phyloP scores from a whole-genome alignment of 768 basidiomycete species.

The Tricholoma sp. region DNA sequence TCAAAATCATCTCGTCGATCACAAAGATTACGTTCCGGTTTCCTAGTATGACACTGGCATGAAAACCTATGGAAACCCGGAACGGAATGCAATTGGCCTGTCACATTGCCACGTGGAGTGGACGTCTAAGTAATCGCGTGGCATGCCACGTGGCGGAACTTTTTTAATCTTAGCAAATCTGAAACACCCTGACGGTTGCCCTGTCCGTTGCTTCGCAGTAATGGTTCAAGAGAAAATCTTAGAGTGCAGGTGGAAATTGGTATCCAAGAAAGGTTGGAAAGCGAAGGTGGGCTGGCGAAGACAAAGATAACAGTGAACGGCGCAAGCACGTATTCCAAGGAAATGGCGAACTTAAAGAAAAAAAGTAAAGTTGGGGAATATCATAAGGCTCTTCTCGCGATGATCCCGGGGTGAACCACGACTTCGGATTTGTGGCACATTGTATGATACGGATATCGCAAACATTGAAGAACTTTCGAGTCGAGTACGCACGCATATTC shows the following conservation, averaged over 20 bases:
- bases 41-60: constrained; percentile 13
- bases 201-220: neutral
- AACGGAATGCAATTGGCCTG: constrained; percentile 31
- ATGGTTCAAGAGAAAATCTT: neutral
- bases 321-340: neutral
- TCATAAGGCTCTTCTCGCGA: neutral
- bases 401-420: neutral
- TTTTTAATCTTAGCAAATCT: constrained; percentile 2
- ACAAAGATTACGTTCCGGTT: constrained; percentile 4
- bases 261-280: neutral
- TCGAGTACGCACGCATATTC: neutral
- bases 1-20: constrained; percentile 1
- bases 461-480: neutral
- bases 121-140: constrained; percentile 20
- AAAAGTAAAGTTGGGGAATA: neutral
- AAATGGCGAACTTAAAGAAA: neutral
- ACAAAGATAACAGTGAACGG: neutral
- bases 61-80: constrained; percentile 32
- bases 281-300: neutral
- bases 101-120: constrained; percentile 26
- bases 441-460: neutral
- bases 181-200: neutral
- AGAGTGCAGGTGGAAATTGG: neutral
- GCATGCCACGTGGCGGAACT: constrained; percentile 29
- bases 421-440: neutral